phyloP scores from a whole-genome alignment of 352 stramenopile species.

The Phytophthora multivora region DNA sequence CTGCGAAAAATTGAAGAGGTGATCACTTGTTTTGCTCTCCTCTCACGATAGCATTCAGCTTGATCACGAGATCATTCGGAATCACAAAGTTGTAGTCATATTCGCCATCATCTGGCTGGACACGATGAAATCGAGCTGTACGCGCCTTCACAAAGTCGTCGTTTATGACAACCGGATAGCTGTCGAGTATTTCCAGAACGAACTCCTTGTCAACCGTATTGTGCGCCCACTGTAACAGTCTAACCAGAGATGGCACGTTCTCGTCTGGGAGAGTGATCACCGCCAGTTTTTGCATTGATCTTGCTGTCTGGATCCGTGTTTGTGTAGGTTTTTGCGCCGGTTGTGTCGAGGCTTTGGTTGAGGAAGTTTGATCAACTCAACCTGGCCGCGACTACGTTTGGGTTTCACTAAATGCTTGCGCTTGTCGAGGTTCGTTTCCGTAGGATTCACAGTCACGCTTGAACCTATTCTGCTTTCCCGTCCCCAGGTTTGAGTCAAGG shows the following conservation, averaged over 20 bases:
- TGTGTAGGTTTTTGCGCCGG: background rate
- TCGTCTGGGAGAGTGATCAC: background rate
- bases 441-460: background rate
- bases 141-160: slow-evolving; percentile 7
- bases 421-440: background rate
- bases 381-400: background rate
- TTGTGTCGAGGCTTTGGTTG: background rate
- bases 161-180: slow-evolving; percentile 7
- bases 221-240: background rate
- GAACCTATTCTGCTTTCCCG: background rate
- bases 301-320: background rate
- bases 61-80: background rate
- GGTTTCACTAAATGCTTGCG: background rate
- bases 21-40: slow-evolving; percentile 1
- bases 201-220: background rate
- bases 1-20: background rate
- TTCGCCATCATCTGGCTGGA: background rate
- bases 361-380: background rate
- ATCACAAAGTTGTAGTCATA: slow-evolving; percentile 16
- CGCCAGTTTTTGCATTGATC: background rate
- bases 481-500: background rate
- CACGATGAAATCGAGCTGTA: background rate
- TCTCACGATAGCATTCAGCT: background rate
- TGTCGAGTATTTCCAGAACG: background rate
- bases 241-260: background rate